Evolutionary conservation across 208 protist species (phyloP).

Genomic region (Acanthamoeba healyi): DNA sequence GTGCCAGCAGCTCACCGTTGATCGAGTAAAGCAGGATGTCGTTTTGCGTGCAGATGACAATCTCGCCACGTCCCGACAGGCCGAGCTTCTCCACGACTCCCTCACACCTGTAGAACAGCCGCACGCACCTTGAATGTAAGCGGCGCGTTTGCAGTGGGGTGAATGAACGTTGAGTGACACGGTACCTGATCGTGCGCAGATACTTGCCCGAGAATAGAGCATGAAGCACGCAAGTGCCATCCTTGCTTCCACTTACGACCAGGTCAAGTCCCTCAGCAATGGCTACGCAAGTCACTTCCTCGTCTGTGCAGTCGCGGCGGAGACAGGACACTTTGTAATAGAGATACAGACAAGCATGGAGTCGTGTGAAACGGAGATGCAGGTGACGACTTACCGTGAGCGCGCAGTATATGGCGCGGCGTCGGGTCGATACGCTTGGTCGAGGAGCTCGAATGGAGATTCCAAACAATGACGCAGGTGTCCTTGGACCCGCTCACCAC

Average conservation of each 20-base stretch:
- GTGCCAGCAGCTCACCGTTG: neutral
- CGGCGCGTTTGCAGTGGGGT: too few relatives aligned
- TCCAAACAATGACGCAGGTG: slow-evolving; percentile 46
- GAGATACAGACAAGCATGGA: neutral
- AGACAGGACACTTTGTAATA: too few relatives aligned
- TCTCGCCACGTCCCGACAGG: slow-evolving; percentile 3
- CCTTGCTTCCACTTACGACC: slow-evolving; percentile 82
- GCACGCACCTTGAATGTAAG: too few relatives aligned
- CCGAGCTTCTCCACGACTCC: neutral
- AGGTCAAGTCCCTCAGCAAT: slow-evolving; percentile 84
- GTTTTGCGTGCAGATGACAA: neutral
- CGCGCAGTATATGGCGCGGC: neutral
- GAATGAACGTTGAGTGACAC: too few relatives aligned
- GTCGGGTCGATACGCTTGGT: slow-evolving; percentile 33
- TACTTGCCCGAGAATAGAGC: slow-evolving; percentile 17
- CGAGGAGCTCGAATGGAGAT: neutral
- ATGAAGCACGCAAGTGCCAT: slow-evolving; percentile 79
- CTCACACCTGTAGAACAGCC: too few relatives aligned
- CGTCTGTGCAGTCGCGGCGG: slow-evolving; percentile 77
- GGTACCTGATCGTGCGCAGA: slow-evolving; percentile 39
- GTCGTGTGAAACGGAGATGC: neutral
- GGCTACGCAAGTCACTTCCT: slow-evolving; percentile 87
- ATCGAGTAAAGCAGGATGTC: slow-evolving; percentile 36
- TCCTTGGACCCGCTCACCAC: slow-evolving; percentile 42
- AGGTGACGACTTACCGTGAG: neutral